phyloP scores from a whole-genome alignment of 176 grass and related monocot species.

The Rhynchospora breviuscula region DNA sequence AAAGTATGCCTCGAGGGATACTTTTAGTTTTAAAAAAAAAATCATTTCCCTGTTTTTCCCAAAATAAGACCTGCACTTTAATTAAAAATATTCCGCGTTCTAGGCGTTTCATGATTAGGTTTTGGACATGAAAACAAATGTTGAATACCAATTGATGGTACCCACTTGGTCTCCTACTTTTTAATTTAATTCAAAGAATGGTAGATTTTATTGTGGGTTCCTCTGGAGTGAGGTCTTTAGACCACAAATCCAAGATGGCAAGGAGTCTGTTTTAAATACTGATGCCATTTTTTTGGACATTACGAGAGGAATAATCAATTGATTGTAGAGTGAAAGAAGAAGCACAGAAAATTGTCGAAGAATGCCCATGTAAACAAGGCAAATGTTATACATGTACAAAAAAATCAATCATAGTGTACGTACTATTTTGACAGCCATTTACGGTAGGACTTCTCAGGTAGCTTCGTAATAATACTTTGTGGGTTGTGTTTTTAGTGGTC shows the following conservation, averaged over 20 bases:
- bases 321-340: background rate
- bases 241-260: background rate
- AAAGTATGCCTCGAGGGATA: too few relatives aligned
- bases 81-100: background rate
- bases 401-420: background rate
- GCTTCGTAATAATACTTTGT: background rate
- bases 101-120: background rate
- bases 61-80: too few relatives aligned
- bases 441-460: background rate
- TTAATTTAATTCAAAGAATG: background rate
- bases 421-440: background rate
- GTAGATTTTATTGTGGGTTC: background rate
- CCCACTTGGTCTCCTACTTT: too few relatives aligned
- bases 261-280: background rate
- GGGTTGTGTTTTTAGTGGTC: background rate
- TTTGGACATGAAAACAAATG: background rate
- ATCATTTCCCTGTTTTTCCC: too few relatives aligned
- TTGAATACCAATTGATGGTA: background rate
- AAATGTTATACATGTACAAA: background rate
- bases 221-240: background rate
- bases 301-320: background rate
- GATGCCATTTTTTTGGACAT: background rate
- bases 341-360: background rate
- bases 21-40: too few relatives aligned
- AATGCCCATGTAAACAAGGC: background rate